Evolutionary conservation across 1,284 basidiomycete genomes (phyloP).

Genomic region (Mycosarcoma mackinlayi): DNA sequence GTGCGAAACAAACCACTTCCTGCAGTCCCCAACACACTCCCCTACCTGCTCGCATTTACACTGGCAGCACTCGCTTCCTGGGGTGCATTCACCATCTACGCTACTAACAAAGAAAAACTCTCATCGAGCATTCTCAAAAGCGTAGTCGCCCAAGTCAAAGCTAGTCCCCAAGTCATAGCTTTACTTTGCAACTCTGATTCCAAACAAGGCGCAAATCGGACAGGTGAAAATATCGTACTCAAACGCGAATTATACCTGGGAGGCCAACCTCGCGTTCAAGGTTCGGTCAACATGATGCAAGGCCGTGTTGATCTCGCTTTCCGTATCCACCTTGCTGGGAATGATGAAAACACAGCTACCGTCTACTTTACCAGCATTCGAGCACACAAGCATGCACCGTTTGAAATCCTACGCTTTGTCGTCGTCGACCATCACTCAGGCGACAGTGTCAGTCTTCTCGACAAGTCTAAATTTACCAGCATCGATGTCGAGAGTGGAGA

Average conservation of each 20-base stretch:
- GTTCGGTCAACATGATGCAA: constrained; percentile 60
- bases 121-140: constrained; percentile 50
- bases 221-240: too few relatives aligned
- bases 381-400: constrained; percentile 34
- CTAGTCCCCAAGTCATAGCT: constrained; percentile 18
- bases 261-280: constrained; percentile 44
- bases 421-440: constrained; percentile 41
- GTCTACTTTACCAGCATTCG: constrained; percentile 62
- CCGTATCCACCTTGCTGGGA: constrained; percentile 9
- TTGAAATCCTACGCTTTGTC: constrained; percentile 58
- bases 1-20: constrained; percentile 19
- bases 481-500: constrained; percentile 31
- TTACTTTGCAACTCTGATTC: constrained; percentile 33
- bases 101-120: constrained; percentile 63
- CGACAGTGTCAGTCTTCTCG: constrained; percentile 28
- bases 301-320: constrained; percentile 59
- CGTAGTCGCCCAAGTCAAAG: constrained; percentile 49
- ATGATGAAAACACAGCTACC: constrained; percentile 6
- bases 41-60: constrained; percentile 8
- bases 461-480: background rate
- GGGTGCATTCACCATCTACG: constrained; percentile 49
- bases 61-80: constrained; percentile 29
- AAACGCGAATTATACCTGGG: constrained; percentile 22
- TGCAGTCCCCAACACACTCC: constrained; percentile 12
- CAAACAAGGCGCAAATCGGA: too few relatives aligned